Evolutionary conservation across 78 protist species (phyloP).

Genomic region (Guillardia theta): DNA sequence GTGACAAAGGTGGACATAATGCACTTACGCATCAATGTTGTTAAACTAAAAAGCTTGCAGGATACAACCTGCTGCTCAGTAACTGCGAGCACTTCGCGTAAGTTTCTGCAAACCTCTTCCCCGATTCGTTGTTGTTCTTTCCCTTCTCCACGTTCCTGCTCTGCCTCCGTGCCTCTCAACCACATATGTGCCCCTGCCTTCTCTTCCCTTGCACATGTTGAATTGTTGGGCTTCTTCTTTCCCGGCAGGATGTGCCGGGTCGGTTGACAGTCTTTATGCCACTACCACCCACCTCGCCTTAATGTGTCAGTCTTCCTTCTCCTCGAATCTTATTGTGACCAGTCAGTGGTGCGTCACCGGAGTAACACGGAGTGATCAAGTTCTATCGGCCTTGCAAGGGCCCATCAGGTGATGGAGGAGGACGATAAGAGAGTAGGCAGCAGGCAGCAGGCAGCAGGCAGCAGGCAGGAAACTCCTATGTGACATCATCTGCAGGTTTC

Average conservation of each 20-base stretch:
- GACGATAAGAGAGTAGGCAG: no score
- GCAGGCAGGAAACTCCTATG: no score
- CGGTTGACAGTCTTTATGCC: background rate
- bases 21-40: no score
- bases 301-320: background rate
- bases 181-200: background rate
- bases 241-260: background rate
- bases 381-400: background rate
- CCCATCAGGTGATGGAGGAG: constrained; percentile 1
- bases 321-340: background rate
- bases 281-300: background rate
- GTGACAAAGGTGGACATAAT: no score
- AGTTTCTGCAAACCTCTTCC: background rate
- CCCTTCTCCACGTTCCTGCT: no score
- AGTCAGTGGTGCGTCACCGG: background rate
- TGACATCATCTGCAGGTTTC: no score
- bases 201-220: background rate
- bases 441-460: no score
- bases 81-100: background rate
- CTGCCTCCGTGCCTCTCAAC: background rate
- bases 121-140: no score
- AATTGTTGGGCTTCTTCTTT: background rate
- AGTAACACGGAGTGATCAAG: background rate
- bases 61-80: background rate
- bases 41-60: no score